A percentile compares a stretch with the other conserved stretches of the same genome.
phyloP scores from a whole-genome alignment of 805 yeast genomes.

The Monosporozyma servazzii region DNA sequence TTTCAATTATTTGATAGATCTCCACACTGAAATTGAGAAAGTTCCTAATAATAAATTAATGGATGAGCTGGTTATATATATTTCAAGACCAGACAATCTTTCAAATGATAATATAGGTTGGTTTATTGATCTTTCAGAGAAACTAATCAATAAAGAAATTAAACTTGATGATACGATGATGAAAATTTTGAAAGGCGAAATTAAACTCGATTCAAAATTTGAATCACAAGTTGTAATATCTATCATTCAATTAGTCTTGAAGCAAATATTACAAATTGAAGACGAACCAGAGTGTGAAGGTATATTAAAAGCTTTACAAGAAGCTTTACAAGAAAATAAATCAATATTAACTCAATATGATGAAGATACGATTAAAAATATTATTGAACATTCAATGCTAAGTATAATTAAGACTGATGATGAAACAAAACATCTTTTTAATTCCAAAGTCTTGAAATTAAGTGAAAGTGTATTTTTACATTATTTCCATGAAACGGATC shows the following conservation, averaged over 20 bases:
- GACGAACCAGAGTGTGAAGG: not conserved
- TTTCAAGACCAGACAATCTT: not conserved
- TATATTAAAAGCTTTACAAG: not conserved
- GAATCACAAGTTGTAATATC: not conserved
- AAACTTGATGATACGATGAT: not conserved
- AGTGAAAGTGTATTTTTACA: not conserved
- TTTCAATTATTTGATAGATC: not conserved
- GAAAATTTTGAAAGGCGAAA: not conserved
- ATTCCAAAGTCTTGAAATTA: not conserved
- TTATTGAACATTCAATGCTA: not conserved
- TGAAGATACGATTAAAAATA: not conserved
- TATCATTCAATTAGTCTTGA: constrained; percentile 1
- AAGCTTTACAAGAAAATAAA: not conserved
- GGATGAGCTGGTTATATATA: not conserved
- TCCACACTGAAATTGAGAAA: not conserved
- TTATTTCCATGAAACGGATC: not conserved
- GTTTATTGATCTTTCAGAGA: not conserved
- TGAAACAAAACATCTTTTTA: not conserved
- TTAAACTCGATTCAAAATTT: not conserved
- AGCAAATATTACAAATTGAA: not conserved
- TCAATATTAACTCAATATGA: not conserved
- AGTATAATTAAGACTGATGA: not conserved
- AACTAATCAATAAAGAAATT: not conserved
- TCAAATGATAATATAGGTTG: not conserved
- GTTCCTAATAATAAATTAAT: not conserved